Evolutionary conservation across 441 rosid species (phyloP), one percentile per base, ranked within the genome.

Genomic region (Erodium chrysanthum): DNA sequence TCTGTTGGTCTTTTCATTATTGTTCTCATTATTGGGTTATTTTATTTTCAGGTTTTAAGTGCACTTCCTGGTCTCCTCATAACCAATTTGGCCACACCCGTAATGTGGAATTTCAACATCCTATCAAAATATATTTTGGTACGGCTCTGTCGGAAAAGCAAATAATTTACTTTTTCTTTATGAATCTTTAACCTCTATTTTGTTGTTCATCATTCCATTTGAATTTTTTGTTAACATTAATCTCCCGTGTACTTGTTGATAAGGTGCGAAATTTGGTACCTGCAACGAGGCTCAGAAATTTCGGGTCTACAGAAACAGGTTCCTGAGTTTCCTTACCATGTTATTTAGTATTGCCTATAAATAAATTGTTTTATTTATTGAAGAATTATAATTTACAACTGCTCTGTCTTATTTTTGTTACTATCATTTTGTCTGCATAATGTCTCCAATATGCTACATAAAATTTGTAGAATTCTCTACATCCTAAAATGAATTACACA

Each of bases 111-210:
- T 94, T 91, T 86, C 92, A 84, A 62, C 99, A 91, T 85, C 97
- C 97, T 20, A 91, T 91, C 75, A 91, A 89, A 84, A 74, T 94
- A 40, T 94, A 91, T 80, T 83, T 91, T 79, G 99, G 99, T 94
- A 87, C 69, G 80, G 37, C 61, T 42, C 33, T 75, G 22, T 46
- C 44, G 25, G 64, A n/a, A 59, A 31, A 10, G 33, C 25, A 31
- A 21, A 9, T 64, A 12, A 7, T 69, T 20, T 20, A n/a, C 62
- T 17, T 17, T 44, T 46, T 68, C 27, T 66, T 66, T 68, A 35
- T 25, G 44, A 25, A 73, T 33, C 18, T 37, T 3, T 21, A 68
- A 23, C 64, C 64, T 33, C 33, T 48, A 23, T 50, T 65, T 48
- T 35, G 33, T 25, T 68, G 68, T 56, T 23, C 42, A 68, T 12